Evolutionary conservation across 441 rosid species (phyloP).

Genomic region (Pelargonium fulgidum): DNA sequence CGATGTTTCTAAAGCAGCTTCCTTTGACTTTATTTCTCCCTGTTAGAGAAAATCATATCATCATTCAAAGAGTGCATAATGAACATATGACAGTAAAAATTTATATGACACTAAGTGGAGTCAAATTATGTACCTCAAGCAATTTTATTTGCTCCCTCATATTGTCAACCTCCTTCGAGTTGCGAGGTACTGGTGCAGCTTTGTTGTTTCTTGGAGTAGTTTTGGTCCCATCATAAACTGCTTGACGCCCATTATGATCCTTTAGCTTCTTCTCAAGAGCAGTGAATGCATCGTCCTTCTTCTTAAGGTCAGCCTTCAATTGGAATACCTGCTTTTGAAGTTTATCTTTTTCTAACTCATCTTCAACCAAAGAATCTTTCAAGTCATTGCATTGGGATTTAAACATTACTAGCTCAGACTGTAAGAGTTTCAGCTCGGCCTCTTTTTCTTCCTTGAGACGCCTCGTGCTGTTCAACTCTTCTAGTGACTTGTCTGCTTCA

Average conservation of each 20-base stretch:
- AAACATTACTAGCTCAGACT: constrained; percentile 42
- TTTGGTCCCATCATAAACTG: constrained; percentile 41
- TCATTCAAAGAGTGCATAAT: no score
- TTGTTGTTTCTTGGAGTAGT: constrained; percentile 36
- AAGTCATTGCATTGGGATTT: constrained; percentile 35
- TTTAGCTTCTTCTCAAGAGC: constrained; percentile 58
- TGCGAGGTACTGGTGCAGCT: constrained; percentile 34
- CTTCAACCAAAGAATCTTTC: constrained; percentile 38
- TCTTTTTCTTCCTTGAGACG: constrained; percentile 49
- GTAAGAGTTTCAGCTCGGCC: constrained; percentile 26
- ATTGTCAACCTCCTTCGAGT: constrained; percentile 47
- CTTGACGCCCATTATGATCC: constrained; percentile 38
- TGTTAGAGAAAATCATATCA: constrained; percentile 24
- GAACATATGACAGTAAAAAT: background rate
- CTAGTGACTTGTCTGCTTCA: constrained; percentile 40
- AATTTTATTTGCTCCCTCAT: constrained; percentile 56
- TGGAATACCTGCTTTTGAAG: constrained; percentile 48
- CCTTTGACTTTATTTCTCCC: constrained; percentile 60
- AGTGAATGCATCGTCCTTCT: constrained; percentile 49
- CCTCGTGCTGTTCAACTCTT: constrained; percentile 39
- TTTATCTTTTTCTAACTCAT: constrained; percentile 56
- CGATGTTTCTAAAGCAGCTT: constrained; percentile 49
- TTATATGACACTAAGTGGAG: background rate
- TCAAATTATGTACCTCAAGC: constrained; percentile 49
- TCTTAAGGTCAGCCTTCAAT: constrained; percentile 56